These are phyloP conservation scores for Lotmaria passim DNA, from an alignment of 208 protist genomes.

Conservation along the genomic window DNA sequence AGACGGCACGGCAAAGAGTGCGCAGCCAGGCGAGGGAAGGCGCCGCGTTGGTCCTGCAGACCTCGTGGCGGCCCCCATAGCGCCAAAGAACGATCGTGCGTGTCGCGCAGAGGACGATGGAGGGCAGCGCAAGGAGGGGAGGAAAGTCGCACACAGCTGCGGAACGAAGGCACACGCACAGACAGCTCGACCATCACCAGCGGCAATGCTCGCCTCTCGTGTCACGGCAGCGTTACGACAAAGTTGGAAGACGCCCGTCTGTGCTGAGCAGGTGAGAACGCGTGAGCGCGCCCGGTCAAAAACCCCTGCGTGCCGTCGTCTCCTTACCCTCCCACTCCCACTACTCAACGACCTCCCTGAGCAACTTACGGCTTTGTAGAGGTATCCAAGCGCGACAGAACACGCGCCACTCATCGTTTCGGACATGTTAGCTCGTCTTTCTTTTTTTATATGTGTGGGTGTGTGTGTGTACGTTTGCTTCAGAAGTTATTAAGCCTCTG, in stretches of 20 bases:
- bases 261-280: neutral
- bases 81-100: neutral
- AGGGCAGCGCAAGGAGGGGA: neutral
- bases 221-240: too few species aligned
- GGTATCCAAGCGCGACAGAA: neutral
- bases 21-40: neutral
- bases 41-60: too few species aligned
- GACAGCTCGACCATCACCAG: too few species aligned
- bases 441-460: neutral
- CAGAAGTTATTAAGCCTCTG: too few species aligned
- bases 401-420: neutral
- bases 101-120: neutral
- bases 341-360: neutral
- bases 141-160: neutral
- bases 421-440: neutral
- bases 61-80: neutral
- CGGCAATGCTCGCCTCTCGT: too few species aligned
- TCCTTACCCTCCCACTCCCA: neutral
- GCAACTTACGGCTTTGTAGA: neutral
- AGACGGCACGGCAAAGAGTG: neutral
- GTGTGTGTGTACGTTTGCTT: too few species aligned
- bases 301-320: neutral
- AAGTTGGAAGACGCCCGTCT: neutral
- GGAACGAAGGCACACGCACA: too few species aligned
- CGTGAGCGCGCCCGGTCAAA: neutral